These are phyloP conservation scores for Alloteropsis semialata DNA, from an alignment of 176 grass and related monocot species.

Conservation along the genomic window DNA sequence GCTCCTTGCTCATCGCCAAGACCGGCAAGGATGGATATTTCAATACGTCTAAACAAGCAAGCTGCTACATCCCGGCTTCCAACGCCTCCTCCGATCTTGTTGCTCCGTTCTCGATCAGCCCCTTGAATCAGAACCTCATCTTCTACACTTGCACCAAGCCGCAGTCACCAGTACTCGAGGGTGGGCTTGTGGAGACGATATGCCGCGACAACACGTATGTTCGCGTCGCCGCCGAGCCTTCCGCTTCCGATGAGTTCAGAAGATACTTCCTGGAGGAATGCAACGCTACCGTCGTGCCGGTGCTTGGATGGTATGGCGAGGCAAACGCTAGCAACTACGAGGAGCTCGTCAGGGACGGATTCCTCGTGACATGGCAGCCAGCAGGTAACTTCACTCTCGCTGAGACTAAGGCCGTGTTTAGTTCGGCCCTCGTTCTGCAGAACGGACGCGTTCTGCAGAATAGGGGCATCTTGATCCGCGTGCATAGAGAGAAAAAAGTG, in stretches of 20 bases:
- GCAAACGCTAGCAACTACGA: not conserved
- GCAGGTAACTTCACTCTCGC: not conserved
- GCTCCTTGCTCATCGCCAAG: not conserved
- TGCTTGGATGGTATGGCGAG: not conserved
- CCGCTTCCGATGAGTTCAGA: not conserved
- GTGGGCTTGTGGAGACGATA: not conserved
- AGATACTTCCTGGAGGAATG: not conserved
- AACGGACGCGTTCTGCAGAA: too few relatives aligned
- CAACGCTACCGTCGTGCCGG: not conserved
- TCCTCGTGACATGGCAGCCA: slow-evolving; percentile 21
- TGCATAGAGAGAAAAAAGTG: too few relatives aligned
- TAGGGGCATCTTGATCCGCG: too few relatives aligned
- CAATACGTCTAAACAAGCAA: rapidly evolving
- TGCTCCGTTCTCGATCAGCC: not conserved
- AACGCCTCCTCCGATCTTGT: not conserved
- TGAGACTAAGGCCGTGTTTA: too few relatives aligned
- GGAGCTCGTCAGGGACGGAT: not conserved
- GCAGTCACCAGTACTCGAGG: too few relatives aligned
- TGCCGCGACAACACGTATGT: not conserved
- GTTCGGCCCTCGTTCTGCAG: too few relatives aligned
- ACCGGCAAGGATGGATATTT: not conserved
- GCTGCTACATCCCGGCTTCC: not conserved
- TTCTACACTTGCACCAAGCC: not conserved
- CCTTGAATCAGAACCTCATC: not conserved
- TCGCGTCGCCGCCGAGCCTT: not conserved